phyloP scores from a whole-genome alignment of 73 alveolate species.

The Symbiodinium pilosum region DNA sequence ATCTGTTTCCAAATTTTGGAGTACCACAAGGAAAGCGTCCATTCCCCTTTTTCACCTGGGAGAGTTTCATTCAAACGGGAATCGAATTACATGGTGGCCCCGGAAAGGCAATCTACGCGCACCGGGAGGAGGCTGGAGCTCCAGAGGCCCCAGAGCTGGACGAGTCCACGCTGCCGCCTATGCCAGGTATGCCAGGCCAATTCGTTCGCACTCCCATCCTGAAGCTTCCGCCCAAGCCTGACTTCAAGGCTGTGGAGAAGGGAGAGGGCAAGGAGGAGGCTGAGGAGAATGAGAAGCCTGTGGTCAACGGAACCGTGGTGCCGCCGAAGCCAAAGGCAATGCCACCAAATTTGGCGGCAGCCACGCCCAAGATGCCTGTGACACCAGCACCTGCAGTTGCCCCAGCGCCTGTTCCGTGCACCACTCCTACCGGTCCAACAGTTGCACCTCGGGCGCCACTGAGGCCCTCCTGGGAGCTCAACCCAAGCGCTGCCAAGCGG shows the following conservation, averaged over 20 bases:
- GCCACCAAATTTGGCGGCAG: neutral
- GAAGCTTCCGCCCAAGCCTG: neutral
- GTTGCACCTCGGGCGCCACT: neutral
- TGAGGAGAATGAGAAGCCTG: neutral
- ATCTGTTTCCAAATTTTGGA: too few relatives aligned
- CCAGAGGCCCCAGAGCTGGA: neutral
- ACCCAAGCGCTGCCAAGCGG: neutral
- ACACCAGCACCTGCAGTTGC: neutral
- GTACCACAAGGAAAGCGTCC: too few relatives aligned
- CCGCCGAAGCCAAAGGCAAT: slow-evolving; percentile 1
- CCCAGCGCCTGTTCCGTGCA: neutral
- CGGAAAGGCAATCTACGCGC: slow-evolving; percentile 12
- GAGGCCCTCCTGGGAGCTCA: neutral
- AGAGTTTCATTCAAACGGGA: too few relatives aligned
- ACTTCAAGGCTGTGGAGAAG: neutral
- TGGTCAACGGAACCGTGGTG: neutral
- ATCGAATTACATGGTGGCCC: too few relatives aligned
- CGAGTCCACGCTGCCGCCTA: neutral
- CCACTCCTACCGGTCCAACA: neutral
- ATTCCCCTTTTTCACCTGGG: too few relatives aligned
- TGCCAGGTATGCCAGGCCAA: neutral
- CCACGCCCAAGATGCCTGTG: neutral
- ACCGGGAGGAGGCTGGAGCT: neutral
- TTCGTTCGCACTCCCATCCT: neutral
- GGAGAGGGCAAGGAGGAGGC: neutral